A percentile compares a stretch with the other conserved stretches of the same genome.
Evolutionary conservation across 2,329 filamentous ascomycete species (phyloP).

Genomic region (Macrophomina tecta): DNA sequence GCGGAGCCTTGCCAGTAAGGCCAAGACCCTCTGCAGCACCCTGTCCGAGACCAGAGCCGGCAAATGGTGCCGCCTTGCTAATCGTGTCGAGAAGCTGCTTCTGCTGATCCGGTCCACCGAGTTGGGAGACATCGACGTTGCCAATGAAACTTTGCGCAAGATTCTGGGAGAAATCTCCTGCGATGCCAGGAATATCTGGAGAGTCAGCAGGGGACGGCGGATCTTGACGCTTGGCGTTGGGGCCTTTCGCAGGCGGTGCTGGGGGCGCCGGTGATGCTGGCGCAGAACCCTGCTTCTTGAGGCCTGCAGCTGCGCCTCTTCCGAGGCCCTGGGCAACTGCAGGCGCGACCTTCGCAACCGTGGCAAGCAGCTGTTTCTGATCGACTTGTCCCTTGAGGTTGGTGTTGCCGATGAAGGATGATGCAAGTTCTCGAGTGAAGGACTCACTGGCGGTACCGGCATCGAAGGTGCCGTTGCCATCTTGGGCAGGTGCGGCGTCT

Average conservation of each 20-base stretch:
- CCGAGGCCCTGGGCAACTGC: constrained; percentile 16
- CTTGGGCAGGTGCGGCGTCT: not conserved
- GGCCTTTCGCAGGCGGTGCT: not conserved
- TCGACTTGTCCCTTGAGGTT: constrained; percentile 12
- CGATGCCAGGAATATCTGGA: not conserved
- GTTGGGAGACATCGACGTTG: constrained; percentile 8
- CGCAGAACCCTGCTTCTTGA: not conserved
- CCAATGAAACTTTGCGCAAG: constrained; percentile 18
- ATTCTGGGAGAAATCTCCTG: constrained; percentile 11
- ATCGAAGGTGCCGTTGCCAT: constrained; percentile 3
- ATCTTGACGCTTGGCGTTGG: not conserved
- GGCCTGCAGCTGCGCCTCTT: constrained; percentile 4
- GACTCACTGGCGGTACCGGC: constrained; percentile 3
- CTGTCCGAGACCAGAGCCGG: constrained; percentile 12
- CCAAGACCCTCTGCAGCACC: constrained; percentile 18
- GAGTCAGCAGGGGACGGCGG: not conserved
- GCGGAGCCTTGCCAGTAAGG: not conserved
- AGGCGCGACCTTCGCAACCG: constrained; percentile 4
- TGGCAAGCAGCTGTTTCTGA: not conserved
- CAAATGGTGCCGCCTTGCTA: constrained; percentile 6
- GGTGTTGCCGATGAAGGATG: constrained; percentile 3
- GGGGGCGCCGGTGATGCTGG: not conserved
- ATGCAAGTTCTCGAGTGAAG: constrained; percentile 12
- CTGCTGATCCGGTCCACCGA: not conserved
- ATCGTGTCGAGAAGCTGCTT: constrained; percentile 3